phyloP scores from a whole-genome alignment of 2,329 filamentous ascomycete species.

The Paecilomyces sp. region DNA sequence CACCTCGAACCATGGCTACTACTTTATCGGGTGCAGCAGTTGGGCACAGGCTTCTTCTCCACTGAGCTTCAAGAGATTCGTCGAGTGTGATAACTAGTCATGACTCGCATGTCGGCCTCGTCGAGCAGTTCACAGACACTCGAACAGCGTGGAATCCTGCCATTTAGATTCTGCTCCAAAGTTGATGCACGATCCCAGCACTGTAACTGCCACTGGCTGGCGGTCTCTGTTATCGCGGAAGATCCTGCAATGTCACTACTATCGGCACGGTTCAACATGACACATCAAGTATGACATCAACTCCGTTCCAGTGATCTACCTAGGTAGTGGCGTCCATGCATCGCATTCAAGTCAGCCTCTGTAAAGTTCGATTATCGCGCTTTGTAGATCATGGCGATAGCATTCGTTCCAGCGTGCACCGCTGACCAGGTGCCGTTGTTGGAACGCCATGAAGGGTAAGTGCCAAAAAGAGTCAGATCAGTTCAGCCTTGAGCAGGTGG shows the following conservation, averaged over 20 bases:
- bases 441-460: neutral
- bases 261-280: neutral
- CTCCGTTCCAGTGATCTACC: neutral
- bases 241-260: neutral
- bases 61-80: no score
- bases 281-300: neutral
- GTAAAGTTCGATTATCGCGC: neutral
- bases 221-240: neutral
- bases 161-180: no score
- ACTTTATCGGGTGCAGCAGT: no score
- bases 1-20: neutral
- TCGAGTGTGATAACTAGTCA: no score
- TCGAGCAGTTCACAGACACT: no score
- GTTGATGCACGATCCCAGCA: no score
- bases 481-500: no score
- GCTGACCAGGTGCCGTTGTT: neutral
- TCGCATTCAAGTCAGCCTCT: neutral
- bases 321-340: neutral
- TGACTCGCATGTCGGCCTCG: no score
- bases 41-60: no score
- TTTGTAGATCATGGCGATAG: neutral
- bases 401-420: neutral
- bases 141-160: no score
- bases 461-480: no score
- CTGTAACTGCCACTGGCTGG: no score